These are phyloP conservation scores for Myxozyma monticola DNA, from an alignment of 805 yeast species.

Conservation along the genomic window DNA sequence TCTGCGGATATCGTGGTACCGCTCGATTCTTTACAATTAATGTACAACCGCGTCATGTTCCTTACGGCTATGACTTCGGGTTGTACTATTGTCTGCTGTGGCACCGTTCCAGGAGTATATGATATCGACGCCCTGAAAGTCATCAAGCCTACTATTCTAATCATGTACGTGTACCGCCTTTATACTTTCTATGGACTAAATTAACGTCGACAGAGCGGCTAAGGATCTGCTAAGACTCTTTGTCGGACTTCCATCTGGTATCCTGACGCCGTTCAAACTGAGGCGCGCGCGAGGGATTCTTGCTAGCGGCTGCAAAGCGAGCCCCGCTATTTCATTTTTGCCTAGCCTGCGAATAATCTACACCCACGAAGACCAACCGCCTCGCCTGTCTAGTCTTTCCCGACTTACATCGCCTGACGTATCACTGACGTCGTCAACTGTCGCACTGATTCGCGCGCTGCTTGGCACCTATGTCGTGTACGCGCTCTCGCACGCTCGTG, in stretches of 20 bases:
- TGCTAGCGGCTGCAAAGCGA: slow-evolving; percentile 18
- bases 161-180: slow-evolving; percentile 8
- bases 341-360: slow-evolving; percentile 14
- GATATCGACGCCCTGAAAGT: slow-evolving; percentile 8
- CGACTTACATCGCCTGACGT: not conserved
- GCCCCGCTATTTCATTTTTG: slow-evolving; percentile 1
- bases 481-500: slow-evolving; percentile 35
- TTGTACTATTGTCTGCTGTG: slow-evolving; percentile 25
- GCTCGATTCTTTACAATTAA: slow-evolving; percentile 34
- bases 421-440: slow-evolving; percentile 32
- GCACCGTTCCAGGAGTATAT: slow-evolving; percentile 11
- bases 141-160: slow-evolving; percentile 13
- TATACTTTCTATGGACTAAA: not conserved
- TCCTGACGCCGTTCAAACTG: slow-evolving; percentile 10
- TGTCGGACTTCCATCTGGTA: not conserved
- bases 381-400: not conserved
- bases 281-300: slow-evolving; percentile 19
- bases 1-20: slow-evolving; percentile 37
- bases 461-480: slow-evolving; percentile 41
- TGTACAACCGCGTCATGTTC: slow-evolving; percentile 35
- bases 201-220: slow-evolving; percentile 1
- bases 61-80: slow-evolving; percentile 39
- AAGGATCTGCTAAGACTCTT: not conserved
- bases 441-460: slow-evolving; percentile 36
- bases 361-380: slow-evolving; percentile 23